Conservation (phyloP, 1,284 basidiomycete genomes). For the Ustilago shanxiensis region DNA sequence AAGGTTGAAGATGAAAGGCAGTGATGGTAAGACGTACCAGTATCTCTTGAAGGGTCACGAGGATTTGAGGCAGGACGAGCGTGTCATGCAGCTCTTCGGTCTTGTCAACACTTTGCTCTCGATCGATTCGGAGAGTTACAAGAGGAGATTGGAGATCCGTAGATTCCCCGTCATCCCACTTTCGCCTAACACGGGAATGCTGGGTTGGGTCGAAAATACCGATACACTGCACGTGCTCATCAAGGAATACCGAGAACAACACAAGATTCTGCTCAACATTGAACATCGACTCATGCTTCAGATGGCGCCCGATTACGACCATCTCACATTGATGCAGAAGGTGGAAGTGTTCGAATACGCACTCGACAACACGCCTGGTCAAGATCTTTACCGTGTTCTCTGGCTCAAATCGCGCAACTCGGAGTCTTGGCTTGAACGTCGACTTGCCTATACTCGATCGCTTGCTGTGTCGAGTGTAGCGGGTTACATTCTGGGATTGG, state of each 20-base stretch:
- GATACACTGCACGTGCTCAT: conserved; percentile 99
- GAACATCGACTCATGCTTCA: conserved; percentile 97
- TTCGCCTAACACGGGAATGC: conserved; percentile 92
- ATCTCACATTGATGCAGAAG: conserved; percentile 92
- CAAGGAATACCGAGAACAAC: conserved; percentile 74
- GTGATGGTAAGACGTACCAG: conserved; percentile 93
- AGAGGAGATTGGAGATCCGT: conserved; percentile 94
- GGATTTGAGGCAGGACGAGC: conserved; percentile 97
- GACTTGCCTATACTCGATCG: conserved; percentile 95
- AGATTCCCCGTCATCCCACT: conserved; percentile 93
- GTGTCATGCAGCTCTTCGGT: conserved; percentile 99
- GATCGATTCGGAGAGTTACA: conserved; percentile 94
- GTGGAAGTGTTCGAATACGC: conserved; percentile 99
- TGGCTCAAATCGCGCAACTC: conserved; percentile 97
- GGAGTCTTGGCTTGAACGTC: conserved; percentile 96
- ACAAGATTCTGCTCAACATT: conserved; percentile 95
- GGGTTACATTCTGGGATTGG: conserved; percentile 90
- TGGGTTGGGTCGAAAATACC: conserved; percentile 96
- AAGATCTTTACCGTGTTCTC: conserved; percentile 96
- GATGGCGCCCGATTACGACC: conserved; percentile 99
- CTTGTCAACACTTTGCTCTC: conserved; percentile 95
- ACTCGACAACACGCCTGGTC: conserved; percentile 96
- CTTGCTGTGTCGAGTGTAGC: conserved; percentile 75
- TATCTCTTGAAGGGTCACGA: conserved; percentile 98
- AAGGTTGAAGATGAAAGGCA: conserved; percentile 87